Conservation (phyloP, 352 stramenopile species). For the Phytopythium litorale region DNA sequence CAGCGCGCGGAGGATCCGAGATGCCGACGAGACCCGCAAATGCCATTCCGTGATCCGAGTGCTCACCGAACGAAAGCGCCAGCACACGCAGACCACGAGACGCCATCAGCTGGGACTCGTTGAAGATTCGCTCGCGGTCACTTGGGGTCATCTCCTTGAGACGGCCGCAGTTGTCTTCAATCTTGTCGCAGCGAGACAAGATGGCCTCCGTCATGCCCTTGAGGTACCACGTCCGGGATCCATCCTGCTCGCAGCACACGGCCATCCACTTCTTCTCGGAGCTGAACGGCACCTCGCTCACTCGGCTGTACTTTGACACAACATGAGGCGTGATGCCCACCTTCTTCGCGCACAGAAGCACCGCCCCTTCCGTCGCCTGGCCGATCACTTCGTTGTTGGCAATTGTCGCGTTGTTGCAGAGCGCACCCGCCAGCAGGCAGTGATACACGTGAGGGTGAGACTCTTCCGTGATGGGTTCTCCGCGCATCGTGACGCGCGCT, state of each 20-base stretch:
- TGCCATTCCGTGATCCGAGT: constrained; percentile 79
- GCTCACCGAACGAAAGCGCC: constrained; percentile 85
- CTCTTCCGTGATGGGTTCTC: constrained; percentile 53
- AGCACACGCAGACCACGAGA: constrained; percentile 83
- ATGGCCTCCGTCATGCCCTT: constrained; percentile 86
- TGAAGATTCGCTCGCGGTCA: constrained; percentile 63
- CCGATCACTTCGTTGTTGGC: constrained; percentile 70
- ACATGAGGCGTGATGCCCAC: constrained; percentile 42
- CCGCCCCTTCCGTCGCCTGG: constrained; percentile 74
- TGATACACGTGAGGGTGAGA: constrained; percentile 70
- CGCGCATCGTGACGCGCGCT: constrained; percentile 50
- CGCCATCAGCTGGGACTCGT: constrained; percentile 65
- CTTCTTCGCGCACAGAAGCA: constrained; percentile 66
- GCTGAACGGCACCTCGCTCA: constrained; percentile 93
- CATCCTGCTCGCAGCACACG: constrained; percentile 73
- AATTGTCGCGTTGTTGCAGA: constrained; percentile 80
- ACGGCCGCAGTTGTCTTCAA: constrained; percentile 69
- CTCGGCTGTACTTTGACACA: constrained; percentile 56
- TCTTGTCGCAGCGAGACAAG: constrained; percentile 63
- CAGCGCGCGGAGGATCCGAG: constrained; percentile 70
- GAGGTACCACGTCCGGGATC: constrained; percentile 59
- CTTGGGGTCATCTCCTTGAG: constrained; percentile 54
- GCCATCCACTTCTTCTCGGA: constrained; percentile 97
- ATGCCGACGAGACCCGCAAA: constrained; percentile 94
- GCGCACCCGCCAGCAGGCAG: constrained; percentile 62